phyloP scores from a whole-genome alignment of 352 stramenopile genomes.

The Pilasporangium apinafurcum region DNA sequence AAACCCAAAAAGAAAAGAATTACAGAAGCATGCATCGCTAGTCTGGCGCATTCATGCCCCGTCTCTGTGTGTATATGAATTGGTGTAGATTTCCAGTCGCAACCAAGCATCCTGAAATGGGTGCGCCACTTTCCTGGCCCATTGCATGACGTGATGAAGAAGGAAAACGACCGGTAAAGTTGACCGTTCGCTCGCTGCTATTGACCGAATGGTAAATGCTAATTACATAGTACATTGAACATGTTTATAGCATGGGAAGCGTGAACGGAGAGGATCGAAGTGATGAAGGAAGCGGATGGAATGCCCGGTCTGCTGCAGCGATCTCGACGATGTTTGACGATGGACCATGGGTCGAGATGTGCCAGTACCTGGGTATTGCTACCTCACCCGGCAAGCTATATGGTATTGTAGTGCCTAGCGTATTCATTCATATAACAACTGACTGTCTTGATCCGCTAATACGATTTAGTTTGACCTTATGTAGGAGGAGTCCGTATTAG shows the following conservation, averaged over 20 bases:
- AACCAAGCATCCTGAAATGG: slow-evolving; percentile 76
- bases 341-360: slow-evolving; percentile 81
- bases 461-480: neutral
- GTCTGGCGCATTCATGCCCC: too few species aligned
- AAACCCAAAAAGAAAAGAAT: too few species aligned
- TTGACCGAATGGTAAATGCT: neutral
- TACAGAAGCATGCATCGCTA: too few species aligned
- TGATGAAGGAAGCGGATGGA: slow-evolving; percentile 32
- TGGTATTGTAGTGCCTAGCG: too few species aligned
- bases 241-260: slow-evolving; percentile 8
- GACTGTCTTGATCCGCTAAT: too few species aligned
- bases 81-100: slow-evolving; percentile 33
- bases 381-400: slow-evolving; percentile 50
- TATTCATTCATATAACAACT: neutral
- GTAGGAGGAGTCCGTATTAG: slow-evolving; percentile 64
- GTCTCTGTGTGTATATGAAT: neutral
- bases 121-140: slow-evolving; percentile 62
- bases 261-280: slow-evolving; percentile 34
- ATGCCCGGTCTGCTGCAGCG: slow-evolving; percentile 22
- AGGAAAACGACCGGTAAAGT: slow-evolving; percentile 49
- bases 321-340: slow-evolving; percentile 76
- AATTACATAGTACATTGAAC: slow-evolving; percentile 6
- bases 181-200: neutral
- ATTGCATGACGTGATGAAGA: slow-evolving; percentile 74
- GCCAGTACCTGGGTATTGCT: slow-evolving; percentile 38